Percentiles rank a stretch among this genome's conserved stretches.
These are phyloP conservation scores for Neltuma alba DNA, from an alignment of 306 rosid genomes.

Conservation along the genomic window DNA sequence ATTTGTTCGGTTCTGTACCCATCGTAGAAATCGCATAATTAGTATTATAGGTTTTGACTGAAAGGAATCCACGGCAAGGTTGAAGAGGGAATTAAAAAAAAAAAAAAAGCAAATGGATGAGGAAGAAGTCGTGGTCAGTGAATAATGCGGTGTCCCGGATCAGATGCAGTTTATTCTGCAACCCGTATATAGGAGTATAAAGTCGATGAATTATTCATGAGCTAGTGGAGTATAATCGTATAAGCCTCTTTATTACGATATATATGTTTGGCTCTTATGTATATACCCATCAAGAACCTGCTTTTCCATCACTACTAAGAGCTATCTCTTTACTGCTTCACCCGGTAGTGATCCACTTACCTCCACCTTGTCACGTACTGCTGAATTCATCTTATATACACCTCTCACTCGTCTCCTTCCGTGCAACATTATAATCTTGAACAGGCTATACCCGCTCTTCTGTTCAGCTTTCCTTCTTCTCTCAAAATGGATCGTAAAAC, in stretches of 20 bases:
- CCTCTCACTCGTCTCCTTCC: constrained; percentile 36
- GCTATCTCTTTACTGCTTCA: constrained; percentile 15
- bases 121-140: constrained; percentile 10
- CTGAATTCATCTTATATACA: constrained; percentile 42
- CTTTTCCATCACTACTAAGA: constrained; percentile 33
- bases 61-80: neutral
- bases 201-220: constrained; percentile 29
- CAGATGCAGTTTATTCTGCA: constrained; percentile 16
- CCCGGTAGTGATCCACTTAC: constrained; percentile 42
- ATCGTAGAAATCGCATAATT: neutral
- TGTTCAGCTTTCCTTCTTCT: neutral
- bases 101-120: neutral
- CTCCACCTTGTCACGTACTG: neutral
- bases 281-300: constrained; percentile 34
- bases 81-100: neutral
- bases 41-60: neutral
- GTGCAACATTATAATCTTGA: constrained; percentile 33
- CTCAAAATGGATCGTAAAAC: constrained; percentile 36
- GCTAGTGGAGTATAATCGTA: constrained; percentile 47
- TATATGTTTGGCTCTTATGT: constrained; percentile 21
- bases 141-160: constrained; percentile 23
- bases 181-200: constrained; percentile 22
- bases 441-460: neutral
- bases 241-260: constrained; percentile 56
- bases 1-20: neutral